A percentile compares a stretch with the other conserved stretches of the same genome.
Conservation (phyloP, 768 basidiomycete species). For the Coprinellus micaceus region DNA sequence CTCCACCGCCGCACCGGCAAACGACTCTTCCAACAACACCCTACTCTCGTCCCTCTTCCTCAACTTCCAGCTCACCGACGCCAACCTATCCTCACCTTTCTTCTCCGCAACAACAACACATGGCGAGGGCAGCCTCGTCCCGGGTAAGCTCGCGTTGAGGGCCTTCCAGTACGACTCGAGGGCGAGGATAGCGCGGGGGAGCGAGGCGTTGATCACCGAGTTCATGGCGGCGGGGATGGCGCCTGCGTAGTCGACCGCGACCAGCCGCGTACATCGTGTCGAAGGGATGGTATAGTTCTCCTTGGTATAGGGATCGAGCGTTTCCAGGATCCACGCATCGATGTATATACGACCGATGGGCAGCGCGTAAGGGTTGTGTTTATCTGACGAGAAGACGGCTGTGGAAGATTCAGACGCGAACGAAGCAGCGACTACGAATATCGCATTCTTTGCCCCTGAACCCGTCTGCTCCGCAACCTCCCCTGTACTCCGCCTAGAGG, state of each 20-base stretch:
- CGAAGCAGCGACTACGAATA: constrained; percentile 83
- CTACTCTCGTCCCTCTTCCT: constrained; percentile 57
- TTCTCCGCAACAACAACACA: constrained; percentile 57
- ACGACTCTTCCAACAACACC: constrained; percentile 53
- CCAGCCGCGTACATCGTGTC: constrained; percentile 79
- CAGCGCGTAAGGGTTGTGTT: constrained; percentile 72
- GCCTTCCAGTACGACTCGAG: constrained; percentile 74
- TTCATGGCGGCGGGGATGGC: constrained; percentile 83
- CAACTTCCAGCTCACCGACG: constrained; percentile 54
- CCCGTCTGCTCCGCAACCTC: constrained; percentile 25
- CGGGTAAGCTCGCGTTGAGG: constrained; percentile 49
- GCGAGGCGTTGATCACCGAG: constrained; percentile 74
- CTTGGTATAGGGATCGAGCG: constrained; percentile 90
- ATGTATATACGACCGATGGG: constrained; percentile 81
- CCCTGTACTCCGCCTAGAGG: constrained; percentile 41
- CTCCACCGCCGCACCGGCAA: constrained; percentile 27
- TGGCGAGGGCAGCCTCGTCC: constrained; percentile 64
- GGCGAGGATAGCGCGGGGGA: constrained; percentile 68
- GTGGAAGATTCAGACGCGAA: constrained; percentile 63
- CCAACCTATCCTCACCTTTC: constrained; percentile 41
- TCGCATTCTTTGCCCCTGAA: constrained; percentile 47
- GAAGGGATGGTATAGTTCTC: constrained; percentile 95
- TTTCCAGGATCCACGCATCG: constrained; percentile 96
- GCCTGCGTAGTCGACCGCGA: constrained; percentile 84
- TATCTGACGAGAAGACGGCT: constrained; percentile 50